A percentile compares a stretch with the other conserved stretches of the same genome.
These are phyloP conservation scores for Hymenoscyphus occultus DNA, from an alignment of 2,329 filamentous ascomycete species.

Conservation along the genomic window DNA sequence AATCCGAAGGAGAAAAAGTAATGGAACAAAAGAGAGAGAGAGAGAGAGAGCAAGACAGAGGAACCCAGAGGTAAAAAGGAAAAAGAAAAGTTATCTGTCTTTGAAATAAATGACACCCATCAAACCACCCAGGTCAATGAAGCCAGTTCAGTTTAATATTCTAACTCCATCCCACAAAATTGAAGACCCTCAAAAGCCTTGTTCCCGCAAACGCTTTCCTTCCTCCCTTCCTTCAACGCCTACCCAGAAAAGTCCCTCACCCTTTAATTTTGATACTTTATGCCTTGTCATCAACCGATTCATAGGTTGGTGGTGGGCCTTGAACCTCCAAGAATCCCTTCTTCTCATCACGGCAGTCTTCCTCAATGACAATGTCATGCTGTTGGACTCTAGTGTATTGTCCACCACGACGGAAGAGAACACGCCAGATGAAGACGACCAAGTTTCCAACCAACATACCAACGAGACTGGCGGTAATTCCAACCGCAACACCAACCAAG, in stretches of 20 bases:
- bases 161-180: too few species aligned
- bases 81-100: too few species aligned
- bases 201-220: background rate
- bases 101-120: too few species aligned
- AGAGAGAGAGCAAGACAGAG: too few species aligned
- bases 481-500: conserved; percentile 65
- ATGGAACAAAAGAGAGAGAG: too few species aligned
- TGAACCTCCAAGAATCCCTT: conserved; percentile 30
- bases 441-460: conserved; percentile 65
- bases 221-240: background rate
- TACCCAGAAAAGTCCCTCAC: background rate
- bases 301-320: conserved; percentile 34
- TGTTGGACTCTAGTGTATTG: conserved; percentile 27
- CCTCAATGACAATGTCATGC: conserved; percentile 23
- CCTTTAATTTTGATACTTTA: background rate
- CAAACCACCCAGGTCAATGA: too few species aligned
- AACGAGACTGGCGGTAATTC: conserved; percentile 63
- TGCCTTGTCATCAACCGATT: conserved; percentile 6
- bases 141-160: too few species aligned
- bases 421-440: conserved; percentile 57
- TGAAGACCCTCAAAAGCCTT: too few species aligned
- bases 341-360: conserved; percentile 26
- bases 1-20: too few species aligned
- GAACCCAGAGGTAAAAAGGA: too few species aligned
- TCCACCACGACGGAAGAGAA: conserved; percentile 47